Percentiles rank a stretch among this genome's conserved stretches.
Evolutionary conservation across 1,284 basidiomycete genomes (phyloP).

Genomic region (Schizophyllum amplum): DNA sequence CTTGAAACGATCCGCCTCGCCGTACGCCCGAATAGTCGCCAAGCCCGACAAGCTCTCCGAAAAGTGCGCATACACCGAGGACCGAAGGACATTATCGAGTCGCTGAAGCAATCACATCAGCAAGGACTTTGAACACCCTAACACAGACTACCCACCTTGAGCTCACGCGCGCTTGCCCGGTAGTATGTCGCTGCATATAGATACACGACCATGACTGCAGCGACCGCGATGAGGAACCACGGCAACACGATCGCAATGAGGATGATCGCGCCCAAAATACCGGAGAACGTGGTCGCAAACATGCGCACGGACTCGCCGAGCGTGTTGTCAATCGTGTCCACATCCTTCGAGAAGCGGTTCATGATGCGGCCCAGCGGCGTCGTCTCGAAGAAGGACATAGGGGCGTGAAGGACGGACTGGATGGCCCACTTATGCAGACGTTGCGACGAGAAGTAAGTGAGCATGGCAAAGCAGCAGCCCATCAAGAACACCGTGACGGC

Average conservation of each 20-base stretch:
- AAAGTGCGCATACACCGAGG: conserved; percentile 79
- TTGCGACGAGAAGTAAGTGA: conserved; percentile 55
- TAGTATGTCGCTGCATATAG: conserved; percentile 75
- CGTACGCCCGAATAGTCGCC: conserved; percentile 84
- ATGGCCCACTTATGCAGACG: conserved; percentile 10
- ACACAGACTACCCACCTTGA: conserved; percentile 31
- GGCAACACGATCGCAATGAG: conserved; percentile 74
- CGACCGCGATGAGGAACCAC: conserved; percentile 79
- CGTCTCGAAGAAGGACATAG: conserved; percentile 12
- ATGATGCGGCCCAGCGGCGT: conserved; percentile 42
- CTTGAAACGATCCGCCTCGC: conserved; percentile 62
- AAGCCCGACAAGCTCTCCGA: conserved; percentile 84
- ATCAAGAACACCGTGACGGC: conserved; percentile 45
- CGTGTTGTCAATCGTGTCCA: neutral
- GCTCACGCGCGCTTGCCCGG: conserved; percentile 79
- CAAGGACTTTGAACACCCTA: neutral
- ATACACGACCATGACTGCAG: conserved; percentile 50
- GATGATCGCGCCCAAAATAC: conserved; percentile 69
- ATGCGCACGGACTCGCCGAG: conserved; percentile 22
- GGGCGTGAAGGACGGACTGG: conserved; percentile 12
- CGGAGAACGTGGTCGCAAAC: conserved; percentile 52
- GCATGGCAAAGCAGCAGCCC: conserved; percentile 43
- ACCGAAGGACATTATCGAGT: conserved; percentile 28
- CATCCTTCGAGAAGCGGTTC: conserved; percentile 55
- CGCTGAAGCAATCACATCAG: neutral